A percentile compares a stretch with the other conserved stretches of the same genome.
These are phyloP conservation scores for Colletotrichum tanaceti DNA, from an alignment of 2,329 filamentous ascomycete species.

Conservation along the genomic window DNA sequence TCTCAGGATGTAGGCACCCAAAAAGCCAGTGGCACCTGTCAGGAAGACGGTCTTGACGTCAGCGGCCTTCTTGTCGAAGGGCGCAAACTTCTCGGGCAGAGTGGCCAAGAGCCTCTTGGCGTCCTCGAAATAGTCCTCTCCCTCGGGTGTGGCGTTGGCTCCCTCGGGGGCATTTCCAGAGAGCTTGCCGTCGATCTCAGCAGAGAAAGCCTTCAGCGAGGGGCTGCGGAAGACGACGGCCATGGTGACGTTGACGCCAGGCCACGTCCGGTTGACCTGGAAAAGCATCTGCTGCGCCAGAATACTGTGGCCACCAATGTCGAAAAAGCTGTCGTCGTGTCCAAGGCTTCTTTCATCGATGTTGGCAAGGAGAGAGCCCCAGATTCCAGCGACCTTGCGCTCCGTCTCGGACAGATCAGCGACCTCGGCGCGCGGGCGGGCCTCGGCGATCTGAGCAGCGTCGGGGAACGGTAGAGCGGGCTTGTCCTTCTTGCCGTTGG, in stretches of 20 bases:
- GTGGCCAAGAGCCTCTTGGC: slow-evolving; percentile 47
- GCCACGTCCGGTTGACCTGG: slow-evolving; percentile 61
- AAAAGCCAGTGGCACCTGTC: slow-evolving; percentile 90
- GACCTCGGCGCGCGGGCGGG: slow-evolving; percentile 1
- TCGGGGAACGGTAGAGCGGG: slow-evolving; percentile 81
- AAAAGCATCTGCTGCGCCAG: slow-evolving; percentile 81
- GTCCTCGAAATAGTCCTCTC: slow-evolving; percentile 56
- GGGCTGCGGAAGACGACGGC: slow-evolving; percentile 76
- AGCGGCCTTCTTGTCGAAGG: slow-evolving; percentile 52
- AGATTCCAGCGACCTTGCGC: slow-evolving; percentile 58
- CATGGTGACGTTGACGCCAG: slow-evolving; percentile 70
- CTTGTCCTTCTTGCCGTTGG: slow-evolving; percentile 84
- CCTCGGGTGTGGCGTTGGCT: slow-evolving; percentile 61
- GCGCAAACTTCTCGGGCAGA: slow-evolving; percentile 4
- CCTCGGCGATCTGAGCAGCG: slow-evolving; percentile 41
- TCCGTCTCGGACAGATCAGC: slow-evolving; percentile 67
- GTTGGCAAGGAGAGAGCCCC: slow-evolving; percentile 47
- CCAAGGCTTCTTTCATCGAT: slow-evolving; percentile 53
- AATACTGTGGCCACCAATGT: slow-evolving; percentile 52
- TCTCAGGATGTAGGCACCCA: slow-evolving; percentile 82
- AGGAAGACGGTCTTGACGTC: slow-evolving; percentile 77
- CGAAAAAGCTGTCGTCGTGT: slow-evolving; percentile 50
- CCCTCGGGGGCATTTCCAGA: slow-evolving; percentile 49
- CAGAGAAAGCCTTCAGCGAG: slow-evolving; percentile 58
- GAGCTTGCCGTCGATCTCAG: slow-evolving; percentile 62